Conservation (phyloP, 257 asterid genomes). For the Gentiana macrophylla region DNA sequence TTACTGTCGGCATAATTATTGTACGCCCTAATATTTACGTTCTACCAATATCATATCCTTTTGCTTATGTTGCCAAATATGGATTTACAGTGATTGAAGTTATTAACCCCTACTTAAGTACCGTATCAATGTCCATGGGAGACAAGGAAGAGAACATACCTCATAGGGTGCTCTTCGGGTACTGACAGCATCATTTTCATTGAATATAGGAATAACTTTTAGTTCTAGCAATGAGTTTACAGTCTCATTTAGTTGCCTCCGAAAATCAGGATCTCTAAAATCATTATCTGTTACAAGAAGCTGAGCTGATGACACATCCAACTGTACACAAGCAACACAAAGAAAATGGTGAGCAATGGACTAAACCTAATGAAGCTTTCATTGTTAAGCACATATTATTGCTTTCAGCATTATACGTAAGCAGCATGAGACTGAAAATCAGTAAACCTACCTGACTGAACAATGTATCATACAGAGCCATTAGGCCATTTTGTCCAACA, state of each 20-base stretch:
- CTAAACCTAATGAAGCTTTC: neutral
- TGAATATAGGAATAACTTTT: constrained; percentile 69
- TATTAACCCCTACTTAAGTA: neutral
- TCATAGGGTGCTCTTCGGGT: constrained; percentile 77
- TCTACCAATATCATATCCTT: too few species aligned
- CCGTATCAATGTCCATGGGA: neutral
- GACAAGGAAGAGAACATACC: constrained; percentile 28
- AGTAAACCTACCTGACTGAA: constrained; percentile 71
- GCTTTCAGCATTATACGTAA: neutral
- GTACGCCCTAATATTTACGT: too few species aligned
- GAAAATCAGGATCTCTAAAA: constrained; percentile 53
- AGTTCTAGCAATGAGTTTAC: constrained; percentile 46
- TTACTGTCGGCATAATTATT: too few species aligned
- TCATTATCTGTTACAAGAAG: constrained; percentile 80
- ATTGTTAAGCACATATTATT: neutral
- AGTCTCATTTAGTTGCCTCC: constrained; percentile 55
- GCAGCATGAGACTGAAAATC: neutral
- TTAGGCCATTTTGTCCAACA: constrained; percentile 96
- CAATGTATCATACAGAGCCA: constrained; percentile 90
- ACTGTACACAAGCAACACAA: constrained; percentile 23
- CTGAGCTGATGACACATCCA: constrained; percentile 74
- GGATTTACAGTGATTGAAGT: too few species aligned
- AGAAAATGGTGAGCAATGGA: constrained; percentile 5
- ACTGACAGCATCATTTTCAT: constrained; percentile 78
- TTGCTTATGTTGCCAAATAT: too few species aligned